Evolutionary conservation across 1,284 basidiomycete species (phyloP).

Genomic region (Fomitopsis schrenkii): DNA sequence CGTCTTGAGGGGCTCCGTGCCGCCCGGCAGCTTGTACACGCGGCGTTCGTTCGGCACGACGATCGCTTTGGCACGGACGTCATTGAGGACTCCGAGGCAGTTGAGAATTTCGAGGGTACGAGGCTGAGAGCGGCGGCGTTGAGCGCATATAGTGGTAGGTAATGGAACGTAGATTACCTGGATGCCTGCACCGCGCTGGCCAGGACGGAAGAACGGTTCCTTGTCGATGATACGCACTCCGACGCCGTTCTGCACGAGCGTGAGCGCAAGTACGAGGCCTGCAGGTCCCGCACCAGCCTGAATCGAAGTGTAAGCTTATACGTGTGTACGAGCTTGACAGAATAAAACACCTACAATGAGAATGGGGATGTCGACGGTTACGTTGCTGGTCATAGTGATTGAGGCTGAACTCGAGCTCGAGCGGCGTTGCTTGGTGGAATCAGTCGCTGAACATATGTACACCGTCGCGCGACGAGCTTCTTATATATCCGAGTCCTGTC

Average conservation of each 20-base stretch:
- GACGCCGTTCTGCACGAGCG: conserved; percentile 19
- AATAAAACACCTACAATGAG: background rate
- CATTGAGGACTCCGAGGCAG: conserved; percentile 16
- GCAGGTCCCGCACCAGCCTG: conserved; percentile 27
- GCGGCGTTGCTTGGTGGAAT: no score
- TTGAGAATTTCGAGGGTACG: conserved; percentile 19
- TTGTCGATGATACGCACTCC: conserved; percentile 35
- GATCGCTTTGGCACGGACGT: conserved; percentile 2
- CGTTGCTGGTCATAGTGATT: background rate
- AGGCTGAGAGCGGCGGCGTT: conserved; percentile 5
- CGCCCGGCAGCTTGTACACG: conserved; percentile 16
- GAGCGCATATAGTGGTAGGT: background rate
- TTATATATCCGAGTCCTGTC: no score
- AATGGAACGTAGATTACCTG: background rate
- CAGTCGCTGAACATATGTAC: no score
- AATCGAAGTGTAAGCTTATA: background rate
- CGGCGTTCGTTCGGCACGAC: conserved; percentile 1
- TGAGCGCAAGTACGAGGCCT: conserved; percentile 22
- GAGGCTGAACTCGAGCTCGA: no score
- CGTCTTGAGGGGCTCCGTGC: conserved; percentile 10
- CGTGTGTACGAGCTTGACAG: no score
- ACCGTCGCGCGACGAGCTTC: no score
- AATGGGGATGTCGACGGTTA: background rate
- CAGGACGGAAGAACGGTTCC: conserved; percentile 15
- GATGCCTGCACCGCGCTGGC: conserved; percentile 25